These are phyloP conservation scores for Fusarium oligoseptatum DNA, from an alignment of 2,329 filamentous ascomycete species.

Conservation along the genomic window DNA sequence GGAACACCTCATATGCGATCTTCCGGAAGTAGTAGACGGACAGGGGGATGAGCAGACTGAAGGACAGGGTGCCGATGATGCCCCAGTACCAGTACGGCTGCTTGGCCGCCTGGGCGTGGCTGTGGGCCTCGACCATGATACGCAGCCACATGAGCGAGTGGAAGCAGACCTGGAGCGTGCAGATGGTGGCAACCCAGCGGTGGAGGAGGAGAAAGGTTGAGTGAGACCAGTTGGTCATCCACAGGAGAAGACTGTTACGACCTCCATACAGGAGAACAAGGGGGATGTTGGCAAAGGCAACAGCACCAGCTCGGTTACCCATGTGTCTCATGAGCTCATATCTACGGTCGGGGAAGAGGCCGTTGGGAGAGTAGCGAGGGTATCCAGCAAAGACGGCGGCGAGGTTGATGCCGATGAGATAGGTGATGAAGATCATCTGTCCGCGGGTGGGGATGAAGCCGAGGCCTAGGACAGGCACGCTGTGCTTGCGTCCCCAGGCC, in stretches of 20 bases:
- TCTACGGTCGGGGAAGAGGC: conserved; percentile 40
- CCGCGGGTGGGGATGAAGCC: conserved; percentile 56
- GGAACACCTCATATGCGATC: conserved; percentile 59
- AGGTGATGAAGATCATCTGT: conserved; percentile 59
- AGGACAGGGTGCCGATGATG: conserved; percentile 54
- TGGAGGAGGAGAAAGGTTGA: conserved; percentile 64
- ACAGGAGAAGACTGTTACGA: conserved; percentile 63
- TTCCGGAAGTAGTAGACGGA: conserved; percentile 55
- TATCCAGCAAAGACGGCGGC: conserved; percentile 51
- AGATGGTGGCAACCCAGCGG: conserved; percentile 62
- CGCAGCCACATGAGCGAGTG: conserved; percentile 60
- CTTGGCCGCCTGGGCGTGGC: conserved; percentile 44
- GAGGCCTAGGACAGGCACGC: conserved; percentile 40
- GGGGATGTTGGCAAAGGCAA: conserved; percentile 57
- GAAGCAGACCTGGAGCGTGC: conserved; percentile 58
- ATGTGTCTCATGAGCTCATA: conserved; percentile 53
- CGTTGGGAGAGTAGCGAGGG: conserved; percentile 43
- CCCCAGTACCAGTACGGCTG: conserved; percentile 60
- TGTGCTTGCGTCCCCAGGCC: conserved; percentile 42
- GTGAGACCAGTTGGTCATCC: conserved; percentile 63
- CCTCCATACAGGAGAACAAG: conserved; percentile 59
- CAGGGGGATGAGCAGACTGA: conserved; percentile 48
- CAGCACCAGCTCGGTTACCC: conserved; percentile 56
- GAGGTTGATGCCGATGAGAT: conserved; percentile 56
- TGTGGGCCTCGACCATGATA: conserved; percentile 47